phyloP scores from a whole-genome alignment of 1,139 yeast species.

The Suhomyces atakaporum region DNA sequence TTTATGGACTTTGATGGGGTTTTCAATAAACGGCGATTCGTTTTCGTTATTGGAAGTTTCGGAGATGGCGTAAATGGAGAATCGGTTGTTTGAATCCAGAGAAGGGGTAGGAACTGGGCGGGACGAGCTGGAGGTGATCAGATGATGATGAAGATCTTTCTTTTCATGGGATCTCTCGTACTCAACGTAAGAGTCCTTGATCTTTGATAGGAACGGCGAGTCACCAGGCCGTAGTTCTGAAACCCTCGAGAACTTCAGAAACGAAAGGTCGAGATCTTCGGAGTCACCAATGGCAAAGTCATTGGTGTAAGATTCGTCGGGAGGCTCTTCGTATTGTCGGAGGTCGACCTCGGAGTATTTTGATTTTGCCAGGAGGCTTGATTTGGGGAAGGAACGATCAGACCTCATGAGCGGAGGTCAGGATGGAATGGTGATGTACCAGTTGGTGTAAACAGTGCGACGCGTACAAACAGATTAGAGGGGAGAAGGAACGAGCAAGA shows the following conservation, averaged over 20 bases:
- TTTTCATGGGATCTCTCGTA: too few relatives aligned
- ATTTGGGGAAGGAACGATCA: constrained; percentile 3
- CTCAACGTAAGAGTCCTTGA: constrained; percentile 23
- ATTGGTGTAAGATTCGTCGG: constrained; percentile 16
- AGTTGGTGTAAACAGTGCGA: constrained; percentile 8
- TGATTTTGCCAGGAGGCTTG: constrained; percentile 12
- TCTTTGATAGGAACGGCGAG: constrained; percentile 29
- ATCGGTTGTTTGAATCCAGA: neutral
- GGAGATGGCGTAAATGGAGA: constrained; percentile 13
- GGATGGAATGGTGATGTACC: neutral
- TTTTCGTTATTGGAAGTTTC: constrained; percentile 17
- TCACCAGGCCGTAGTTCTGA: constrained; percentile 23
- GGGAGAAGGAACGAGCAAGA: neutral
- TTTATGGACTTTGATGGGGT: constrained; percentile 16
- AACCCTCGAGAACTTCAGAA: constrained; percentile 38
- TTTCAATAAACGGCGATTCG: constrained; percentile 23
- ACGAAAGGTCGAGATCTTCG: constrained; percentile 34
- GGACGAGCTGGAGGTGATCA: neutral
- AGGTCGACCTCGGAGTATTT: constrained; percentile 15
- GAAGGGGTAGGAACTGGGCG: too few relatives aligned
- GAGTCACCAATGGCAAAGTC: constrained; percentile 27
- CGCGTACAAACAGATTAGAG: constrained; percentile 5
- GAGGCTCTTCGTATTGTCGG: constrained; percentile 15
- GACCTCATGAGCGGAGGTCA: neutral
- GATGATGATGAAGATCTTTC: too few relatives aligned